Conservation (phyloP, 176 grass and related monocot genomes). For the Rhynchospora pubera region DNA sequence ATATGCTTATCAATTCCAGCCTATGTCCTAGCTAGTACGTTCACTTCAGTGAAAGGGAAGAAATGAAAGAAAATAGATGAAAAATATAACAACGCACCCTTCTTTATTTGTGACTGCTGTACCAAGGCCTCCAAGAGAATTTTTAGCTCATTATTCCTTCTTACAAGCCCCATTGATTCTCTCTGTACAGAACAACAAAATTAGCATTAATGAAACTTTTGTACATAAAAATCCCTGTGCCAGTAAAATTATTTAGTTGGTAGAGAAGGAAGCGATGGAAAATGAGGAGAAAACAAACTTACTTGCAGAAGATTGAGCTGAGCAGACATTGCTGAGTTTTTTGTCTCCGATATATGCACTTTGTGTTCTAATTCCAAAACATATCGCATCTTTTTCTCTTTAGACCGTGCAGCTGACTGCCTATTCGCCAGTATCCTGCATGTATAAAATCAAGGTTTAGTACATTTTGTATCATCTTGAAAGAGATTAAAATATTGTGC, state of each 20-base stretch:
- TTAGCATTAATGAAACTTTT: neutral
- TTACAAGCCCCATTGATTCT: conserved; percentile 68
- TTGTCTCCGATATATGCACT: conserved; percentile 77
- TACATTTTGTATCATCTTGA: neutral
- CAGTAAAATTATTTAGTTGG: neutral
- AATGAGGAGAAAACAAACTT: neutral
- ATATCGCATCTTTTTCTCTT: conserved; percentile 90
- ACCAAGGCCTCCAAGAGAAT: conserved; percentile 85
- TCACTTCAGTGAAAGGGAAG: neutral
- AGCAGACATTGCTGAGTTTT: conserved; percentile 74
- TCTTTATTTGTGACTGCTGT: conserved; percentile 71
- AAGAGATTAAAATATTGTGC: neutral
- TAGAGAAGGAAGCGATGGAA: neutral
- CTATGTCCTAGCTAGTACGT: neutral
- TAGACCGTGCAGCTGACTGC: conserved; percentile 87
- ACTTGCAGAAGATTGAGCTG: conserved; percentile 80
- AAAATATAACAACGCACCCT: conserved; percentile 28
- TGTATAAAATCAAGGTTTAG: conserved; percentile 1
- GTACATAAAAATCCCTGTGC: neutral
- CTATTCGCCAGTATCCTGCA: conserved; percentile 90
- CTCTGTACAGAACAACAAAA: conserved; percentile 42
- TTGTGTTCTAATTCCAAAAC: conserved; percentile 80
- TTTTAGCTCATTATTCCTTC: conserved; percentile 73
- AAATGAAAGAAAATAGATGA: neutral
- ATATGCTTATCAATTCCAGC: neutral